Evolutionary conservation across 345 rosid species (phyloP).

Genomic region (Moricandia moricandioides): DNA sequence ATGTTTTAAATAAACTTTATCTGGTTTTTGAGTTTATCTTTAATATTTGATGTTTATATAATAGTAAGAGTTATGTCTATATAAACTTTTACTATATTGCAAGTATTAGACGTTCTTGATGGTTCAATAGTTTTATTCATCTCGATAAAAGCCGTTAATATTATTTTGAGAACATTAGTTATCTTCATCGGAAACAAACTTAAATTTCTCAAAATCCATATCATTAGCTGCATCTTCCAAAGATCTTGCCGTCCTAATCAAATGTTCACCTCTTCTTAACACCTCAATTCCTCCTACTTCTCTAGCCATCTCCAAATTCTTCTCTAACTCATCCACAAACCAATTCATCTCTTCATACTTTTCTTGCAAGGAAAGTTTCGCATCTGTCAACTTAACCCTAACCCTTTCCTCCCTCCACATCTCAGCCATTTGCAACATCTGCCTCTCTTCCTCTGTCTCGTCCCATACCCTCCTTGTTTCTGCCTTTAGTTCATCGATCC

Average conservation of each 20-base stretch:
- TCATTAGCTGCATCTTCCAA: slow-evolving; percentile 1
- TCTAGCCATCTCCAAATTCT: slow-evolving; percentile 23
- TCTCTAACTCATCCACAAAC: slow-evolving; percentile 42
- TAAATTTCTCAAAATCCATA: slow-evolving; percentile 4
- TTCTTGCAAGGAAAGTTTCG: slow-evolving; percentile 48
- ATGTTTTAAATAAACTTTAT: too few relatives aligned
- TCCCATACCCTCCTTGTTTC: slow-evolving; percentile 53
- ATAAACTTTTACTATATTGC: too few relatives aligned
- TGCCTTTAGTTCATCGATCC: slow-evolving; percentile 56
- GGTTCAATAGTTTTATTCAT: too few relatives aligned
- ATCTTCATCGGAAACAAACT: background rate
- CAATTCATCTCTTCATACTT: slow-evolving; percentile 46
- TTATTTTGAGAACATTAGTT: background rate
- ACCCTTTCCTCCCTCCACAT: slow-evolving; percentile 93
- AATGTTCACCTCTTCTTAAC: slow-evolving; percentile 19
- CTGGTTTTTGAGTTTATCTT: too few relatives aligned
- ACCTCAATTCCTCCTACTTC: slow-evolving; percentile 16
- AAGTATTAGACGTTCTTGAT: too few relatives aligned
- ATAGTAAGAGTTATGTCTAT: too few relatives aligned
- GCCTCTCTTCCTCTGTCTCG: slow-evolving; percentile 70
- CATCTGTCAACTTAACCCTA: slow-evolving; percentile 79
- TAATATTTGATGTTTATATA: too few relatives aligned
- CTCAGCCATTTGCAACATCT: slow-evolving; percentile 84
- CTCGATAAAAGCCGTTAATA: background rate
- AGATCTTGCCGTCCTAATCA: slow-evolving; percentile 27